Percentiles rank a stretch among this genome's conserved stretches.
Conservation (phyloP, 352 stramenopile genomes). For the Aphanomyces astaci region DNA sequence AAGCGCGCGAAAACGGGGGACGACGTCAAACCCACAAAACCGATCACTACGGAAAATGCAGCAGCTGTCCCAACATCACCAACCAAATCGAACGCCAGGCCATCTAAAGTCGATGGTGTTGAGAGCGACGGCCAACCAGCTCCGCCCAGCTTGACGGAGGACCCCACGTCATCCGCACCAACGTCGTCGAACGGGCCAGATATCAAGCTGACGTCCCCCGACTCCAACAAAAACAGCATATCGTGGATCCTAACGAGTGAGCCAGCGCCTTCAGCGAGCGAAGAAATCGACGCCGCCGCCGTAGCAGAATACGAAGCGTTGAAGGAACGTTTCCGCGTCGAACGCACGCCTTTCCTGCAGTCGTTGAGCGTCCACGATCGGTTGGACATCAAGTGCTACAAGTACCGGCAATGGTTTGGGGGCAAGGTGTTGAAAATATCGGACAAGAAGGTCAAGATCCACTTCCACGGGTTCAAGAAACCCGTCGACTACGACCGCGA, state of each 20-base stretch:
- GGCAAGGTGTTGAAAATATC: not conserved
- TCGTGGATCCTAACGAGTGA: not conserved
- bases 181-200: not conserved
- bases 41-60: too few relatives aligned
- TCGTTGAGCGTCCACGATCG: not conserved
- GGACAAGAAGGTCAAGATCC: constrained; percentile 10
- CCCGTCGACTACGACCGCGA: constrained; percentile 2
- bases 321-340: not conserved
- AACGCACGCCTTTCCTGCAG: not conserved
- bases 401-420: constrained; percentile 13
- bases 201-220: not conserved
- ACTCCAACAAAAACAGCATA: not conserved
- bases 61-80: too few relatives aligned
- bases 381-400: constrained; percentile 18
- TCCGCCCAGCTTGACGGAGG: not conserved
- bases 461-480: constrained; percentile 10
- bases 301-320: not conserved
- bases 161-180: not conserved
- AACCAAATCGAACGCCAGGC: too few relatives aligned
- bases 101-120: too few relatives aligned
- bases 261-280: not conserved
- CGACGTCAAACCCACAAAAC: too few relatives aligned
- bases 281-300: not conserved
- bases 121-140: too few relatives aligned
- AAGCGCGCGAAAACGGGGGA: too few relatives aligned